Conservation (phyloP, 2,329 filamentous ascomycete genomes). For the Ceratocystis cacaofunesta region DNA sequence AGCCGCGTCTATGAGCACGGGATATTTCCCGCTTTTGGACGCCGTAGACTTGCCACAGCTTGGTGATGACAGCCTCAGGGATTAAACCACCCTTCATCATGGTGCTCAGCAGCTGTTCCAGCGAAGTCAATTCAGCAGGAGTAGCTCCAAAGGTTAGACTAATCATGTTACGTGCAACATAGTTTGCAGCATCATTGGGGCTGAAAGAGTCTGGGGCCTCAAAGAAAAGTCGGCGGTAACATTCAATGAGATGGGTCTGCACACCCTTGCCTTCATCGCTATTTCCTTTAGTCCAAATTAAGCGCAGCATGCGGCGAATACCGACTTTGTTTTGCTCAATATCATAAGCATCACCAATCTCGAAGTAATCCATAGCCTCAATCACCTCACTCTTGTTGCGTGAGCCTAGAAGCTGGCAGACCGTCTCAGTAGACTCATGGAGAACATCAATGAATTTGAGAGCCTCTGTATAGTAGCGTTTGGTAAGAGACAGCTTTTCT, state of each 20-base stretch:
- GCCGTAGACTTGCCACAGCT: slow-evolving; percentile 95
- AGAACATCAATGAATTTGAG: slow-evolving; percentile 86
- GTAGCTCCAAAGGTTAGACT: slow-evolving; percentile 93
- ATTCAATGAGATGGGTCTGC: slow-evolving; percentile 90
- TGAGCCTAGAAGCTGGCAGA: slow-evolving; percentile 79
- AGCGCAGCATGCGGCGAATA: slow-evolving; percentile 84
- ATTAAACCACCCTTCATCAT: slow-evolving; percentile 95
- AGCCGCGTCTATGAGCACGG: slow-evolving; percentile 71
- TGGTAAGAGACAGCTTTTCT: slow-evolving; percentile 71
- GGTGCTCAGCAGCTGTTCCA: slow-evolving; percentile 85
- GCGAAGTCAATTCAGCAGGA: slow-evolving; percentile 81
- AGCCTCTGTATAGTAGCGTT: slow-evolving; percentile 85
- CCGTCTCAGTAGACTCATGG: slow-evolving; percentile 62
- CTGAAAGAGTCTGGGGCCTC: slow-evolving; percentile 82
- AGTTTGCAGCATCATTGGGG: slow-evolving; percentile 82
- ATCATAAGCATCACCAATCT: slow-evolving; percentile 88
- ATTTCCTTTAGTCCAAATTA: slow-evolving; percentile 99
- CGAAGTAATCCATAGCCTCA: slow-evolving; percentile 97
- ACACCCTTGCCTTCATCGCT: slow-evolving; percentile 98
- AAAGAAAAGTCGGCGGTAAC: slow-evolving; percentile 91
- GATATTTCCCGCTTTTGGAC: slow-evolving; percentile 90
- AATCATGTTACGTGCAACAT: slow-evolving; percentile 96
- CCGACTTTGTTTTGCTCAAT: slow-evolving; percentile 84
- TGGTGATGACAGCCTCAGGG: slow-evolving; percentile 70
- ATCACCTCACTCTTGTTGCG: slow-evolving; percentile 98